phyloP scores from a whole-genome alignment of 306 rosid species.

The Neltuma alba region DNA sequence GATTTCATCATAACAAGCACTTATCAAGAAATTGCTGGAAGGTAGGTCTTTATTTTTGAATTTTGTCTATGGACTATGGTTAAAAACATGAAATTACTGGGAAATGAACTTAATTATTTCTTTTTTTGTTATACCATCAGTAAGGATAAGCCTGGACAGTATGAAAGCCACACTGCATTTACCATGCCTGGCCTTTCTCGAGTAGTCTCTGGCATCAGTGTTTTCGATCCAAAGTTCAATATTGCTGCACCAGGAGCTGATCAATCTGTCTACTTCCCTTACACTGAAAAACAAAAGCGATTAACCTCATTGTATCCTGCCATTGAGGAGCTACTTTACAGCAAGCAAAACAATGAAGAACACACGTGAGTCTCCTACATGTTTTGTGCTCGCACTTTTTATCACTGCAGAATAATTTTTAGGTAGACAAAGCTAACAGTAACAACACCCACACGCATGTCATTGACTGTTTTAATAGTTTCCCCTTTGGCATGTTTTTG shows the following conservation, averaged over 20 bases:
- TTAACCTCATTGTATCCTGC: conserved; percentile 41
- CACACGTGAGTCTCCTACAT: conserved; percentile 44
- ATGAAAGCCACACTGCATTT: conserved; percentile 81
- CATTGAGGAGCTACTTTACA: conserved; percentile 54
- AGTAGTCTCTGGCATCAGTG: conserved; percentile 77
- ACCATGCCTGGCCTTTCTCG: conserved; percentile 92
- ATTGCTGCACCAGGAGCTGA: conserved; percentile 98
- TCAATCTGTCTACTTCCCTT: conserved; percentile 83
- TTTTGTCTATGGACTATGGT: not conserved
- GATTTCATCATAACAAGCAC: conserved; percentile 93
- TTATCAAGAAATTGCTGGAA: conserved; percentile 92
- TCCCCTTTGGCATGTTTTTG: not conserved
- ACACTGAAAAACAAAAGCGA: conserved; percentile 43
- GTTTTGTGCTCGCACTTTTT: not conserved
- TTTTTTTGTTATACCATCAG: conserved; percentile 46
- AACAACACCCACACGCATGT: not conserved
- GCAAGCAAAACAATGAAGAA: conserved; percentile 45
- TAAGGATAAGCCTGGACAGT: conserved; percentile 75
- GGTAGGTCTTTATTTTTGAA: conserved; percentile 45
- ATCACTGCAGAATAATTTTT: not conserved
- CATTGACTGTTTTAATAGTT: not conserved
- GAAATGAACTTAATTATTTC: conserved; percentile 25
- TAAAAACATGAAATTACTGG: not conserved
- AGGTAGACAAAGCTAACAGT: not conserved
- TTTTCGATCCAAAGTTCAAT: conserved; percentile 91